Percentiles rank a stretch among this genome's conserved stretches.
These are phyloP conservation scores for Boletus sp. DNA, from an alignment of 1,284 basidiomycete genomes.

Conservation along the genomic window DNA sequence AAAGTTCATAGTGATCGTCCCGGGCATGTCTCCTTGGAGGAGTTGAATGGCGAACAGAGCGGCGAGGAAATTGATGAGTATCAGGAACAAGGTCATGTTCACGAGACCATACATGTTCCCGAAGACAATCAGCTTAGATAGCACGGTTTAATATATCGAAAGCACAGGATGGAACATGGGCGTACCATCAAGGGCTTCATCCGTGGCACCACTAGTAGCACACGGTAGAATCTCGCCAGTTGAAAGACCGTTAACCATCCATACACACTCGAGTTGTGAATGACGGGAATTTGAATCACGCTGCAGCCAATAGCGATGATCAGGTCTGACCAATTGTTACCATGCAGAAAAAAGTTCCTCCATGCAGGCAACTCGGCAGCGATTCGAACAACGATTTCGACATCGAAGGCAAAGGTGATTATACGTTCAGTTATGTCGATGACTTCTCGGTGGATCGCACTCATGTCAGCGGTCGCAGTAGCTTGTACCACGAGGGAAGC, in stretches of 20 bases:
- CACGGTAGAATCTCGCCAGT: slow-evolving; percentile 87
- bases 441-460: slow-evolving; percentile 42
- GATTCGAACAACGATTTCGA: slow-evolving; percentile 83
- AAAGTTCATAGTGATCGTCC: slow-evolving; percentile 68
- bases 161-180: background rate
- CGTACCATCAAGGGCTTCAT: slow-evolving; percentile 78
- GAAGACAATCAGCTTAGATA: slow-evolving; percentile 73
- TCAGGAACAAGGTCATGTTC: slow-evolving; percentile 93
- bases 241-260: slow-evolving; percentile 93
- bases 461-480: slow-evolving; percentile 60
- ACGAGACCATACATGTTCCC: slow-evolving; percentile 89
- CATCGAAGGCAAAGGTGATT: slow-evolving; percentile 82
- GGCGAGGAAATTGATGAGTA: slow-evolving; percentile 85
- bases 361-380: slow-evolving; percentile 77
- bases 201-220: slow-evolving; percentile 84
- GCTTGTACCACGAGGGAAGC: slow-evolving; percentile 77
- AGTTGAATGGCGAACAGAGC: slow-evolving; percentile 78
- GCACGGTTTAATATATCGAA: slow-evolving; percentile 10
- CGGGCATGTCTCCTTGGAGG: slow-evolving; percentile 74
- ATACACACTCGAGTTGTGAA: slow-evolving; percentile 66
- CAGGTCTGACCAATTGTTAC: slow-evolving; percentile 77
- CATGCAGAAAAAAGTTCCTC: slow-evolving; percentile 69
- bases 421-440: slow-evolving; percentile 71
- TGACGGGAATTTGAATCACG: slow-evolving; percentile 83
- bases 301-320: slow-evolving; percentile 77